Evolutionary conservation across 2,329 filamentous ascomycete species (phyloP), one percentile per base, ranked within the genome.

Genomic region (Fusarium incarnatum): DNA sequence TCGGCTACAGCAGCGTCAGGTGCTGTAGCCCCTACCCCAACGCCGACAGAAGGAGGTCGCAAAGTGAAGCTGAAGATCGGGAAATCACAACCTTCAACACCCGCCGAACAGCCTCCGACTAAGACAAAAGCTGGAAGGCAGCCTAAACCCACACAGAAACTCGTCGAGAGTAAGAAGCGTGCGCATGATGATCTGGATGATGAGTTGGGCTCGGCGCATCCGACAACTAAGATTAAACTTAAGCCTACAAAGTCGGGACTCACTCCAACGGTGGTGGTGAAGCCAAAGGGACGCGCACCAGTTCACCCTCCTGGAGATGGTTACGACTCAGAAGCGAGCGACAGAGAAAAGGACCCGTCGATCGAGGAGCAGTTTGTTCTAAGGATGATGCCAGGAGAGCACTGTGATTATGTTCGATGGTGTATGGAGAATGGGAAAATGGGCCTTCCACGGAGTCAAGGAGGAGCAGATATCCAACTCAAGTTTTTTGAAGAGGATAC

Each of bases 291-390:
- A n/a, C 87, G 89, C 68, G 85, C 88, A 2, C 91, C 92, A 9
- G 83, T 87, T 32, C 88, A 93, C 68, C 89, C 90, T 8, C 87
- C 89, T 2, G 96, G 96, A 54, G 94, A 97, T 59, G 96, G 95
- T 10, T 99, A 98, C 80, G 96, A 99, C 78, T 98, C 94, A 5
- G 96, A 98, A 80, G 94, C 94, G 15, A 96, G 94, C 58, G 96
- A 98, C 77, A 89, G 91, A 16, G 96, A 99, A 79, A 81, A 84
- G 12, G 96, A 99, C 76, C 96, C 96, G 1, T 87, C 92, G 2
- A 93, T 97, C 65, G 95, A 98, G 79, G 92, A 95, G 76, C 91
- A 97, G 70, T 93, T 98, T 71, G 86, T 99, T 11, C 80, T 99
- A 66, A 92, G 96, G 64, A 97, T 98, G 92, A 80, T 90, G 57